A percentile compares a stretch with the other conserved stretches of the same genome.
These are phyloP conservation scores for Apocynum venetum DNA, from an alignment of 257 asterid species.

Conservation along the genomic window DNA sequence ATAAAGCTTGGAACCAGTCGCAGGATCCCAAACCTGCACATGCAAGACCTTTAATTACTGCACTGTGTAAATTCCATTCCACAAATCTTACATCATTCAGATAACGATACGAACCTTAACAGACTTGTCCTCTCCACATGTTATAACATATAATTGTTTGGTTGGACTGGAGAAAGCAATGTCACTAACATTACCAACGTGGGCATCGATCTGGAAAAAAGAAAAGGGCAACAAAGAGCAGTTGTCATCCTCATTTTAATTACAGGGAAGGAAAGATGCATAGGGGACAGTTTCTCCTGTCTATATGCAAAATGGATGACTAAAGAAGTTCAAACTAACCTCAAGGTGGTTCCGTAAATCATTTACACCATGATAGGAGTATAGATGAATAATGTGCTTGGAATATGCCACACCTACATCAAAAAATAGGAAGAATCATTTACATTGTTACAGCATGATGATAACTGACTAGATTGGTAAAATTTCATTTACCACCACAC, in stretches of 20 bases:
- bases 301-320: neutral
- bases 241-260: neutral
- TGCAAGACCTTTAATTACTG: neutral
- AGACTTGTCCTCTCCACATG: conserved; percentile 72
- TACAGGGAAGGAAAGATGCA: neutral
- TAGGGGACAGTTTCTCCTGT: neutral
- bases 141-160: conserved; percentile 45
- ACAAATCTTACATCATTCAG: neutral
- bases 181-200: conserved; percentile 54
- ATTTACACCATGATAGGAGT: conserved; percentile 38
- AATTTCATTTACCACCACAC: conserved; percentile 28
- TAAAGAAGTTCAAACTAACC: conserved; percentile 33
- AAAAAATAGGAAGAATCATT: conserved; percentile 5
- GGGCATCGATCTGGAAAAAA: conserved; percentile 61
- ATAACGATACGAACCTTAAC: conserved; percentile 44
- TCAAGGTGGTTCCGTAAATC: conserved; percentile 51
- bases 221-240: conserved; percentile 1
- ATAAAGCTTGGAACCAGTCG: conserved; percentile 36
- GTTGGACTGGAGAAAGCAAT: conserved; percentile 54
- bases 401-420: conserved; percentile 70
- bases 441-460: neutral
- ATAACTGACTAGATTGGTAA: neutral
- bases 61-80: neutral
- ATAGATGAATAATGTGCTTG: conserved; percentile 63
- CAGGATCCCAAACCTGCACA: conserved; percentile 50